Conservation (phyloP, 441 rosid genomes). For the Pelargonium myrrhifolium region DNA sequence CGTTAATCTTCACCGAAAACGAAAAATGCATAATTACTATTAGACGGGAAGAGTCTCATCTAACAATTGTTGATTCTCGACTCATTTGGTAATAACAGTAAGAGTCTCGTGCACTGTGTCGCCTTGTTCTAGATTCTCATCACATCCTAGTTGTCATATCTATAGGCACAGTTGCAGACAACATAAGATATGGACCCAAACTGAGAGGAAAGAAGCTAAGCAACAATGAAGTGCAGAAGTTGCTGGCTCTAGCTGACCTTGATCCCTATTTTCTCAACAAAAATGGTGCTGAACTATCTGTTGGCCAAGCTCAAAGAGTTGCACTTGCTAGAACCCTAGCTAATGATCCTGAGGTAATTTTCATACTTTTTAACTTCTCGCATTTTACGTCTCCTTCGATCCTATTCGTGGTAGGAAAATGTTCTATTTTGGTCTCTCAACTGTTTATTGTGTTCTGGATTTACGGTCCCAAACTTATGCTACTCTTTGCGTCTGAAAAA, state of each 20-base stretch:
- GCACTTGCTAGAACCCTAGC: constrained; percentile 88
- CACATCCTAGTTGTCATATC: not conserved
- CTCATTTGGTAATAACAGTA: too few species aligned
- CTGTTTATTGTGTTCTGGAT: too few species aligned
- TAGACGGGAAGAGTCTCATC: too few species aligned
- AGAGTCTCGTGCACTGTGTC: too few species aligned
- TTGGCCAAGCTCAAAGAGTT: constrained; percentile 85
- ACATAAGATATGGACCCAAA: constrained; percentile 67
- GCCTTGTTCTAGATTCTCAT: not conserved
- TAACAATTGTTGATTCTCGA: too few species aligned
- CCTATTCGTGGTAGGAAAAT: too few species aligned
- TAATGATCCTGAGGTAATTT: constrained; percentile 63
- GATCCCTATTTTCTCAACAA: constrained; percentile 51
- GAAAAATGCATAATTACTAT: too few species aligned
- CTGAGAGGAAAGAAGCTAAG: constrained; percentile 54
- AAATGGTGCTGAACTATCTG: constrained; percentile 56
- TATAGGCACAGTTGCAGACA: constrained; percentile 73
- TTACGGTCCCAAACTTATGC: too few species aligned
- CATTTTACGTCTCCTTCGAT: too few species aligned
- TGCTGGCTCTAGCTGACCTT: constrained; percentile 68
- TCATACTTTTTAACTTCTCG: not conserved
- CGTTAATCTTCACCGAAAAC: too few species aligned
- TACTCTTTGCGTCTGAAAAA: too few species aligned
- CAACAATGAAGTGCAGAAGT: constrained; percentile 44
- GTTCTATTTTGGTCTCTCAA: too few species aligned